Conservation (phyloP, 768 basidiomycete genomes). For the Agaricus subrufescens region DNA sequence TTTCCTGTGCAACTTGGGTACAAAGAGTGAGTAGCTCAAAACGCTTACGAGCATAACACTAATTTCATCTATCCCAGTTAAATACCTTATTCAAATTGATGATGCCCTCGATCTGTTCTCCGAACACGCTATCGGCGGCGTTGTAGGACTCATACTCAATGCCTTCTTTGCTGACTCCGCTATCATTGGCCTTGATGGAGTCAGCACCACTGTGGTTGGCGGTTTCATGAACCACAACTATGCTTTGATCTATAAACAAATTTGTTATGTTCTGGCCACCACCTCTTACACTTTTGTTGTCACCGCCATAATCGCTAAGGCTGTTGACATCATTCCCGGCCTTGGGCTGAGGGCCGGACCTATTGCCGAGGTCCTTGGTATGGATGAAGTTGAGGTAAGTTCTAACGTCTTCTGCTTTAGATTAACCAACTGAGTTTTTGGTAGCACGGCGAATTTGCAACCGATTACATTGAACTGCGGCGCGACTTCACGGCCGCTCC, state of each 20-base stretch:
- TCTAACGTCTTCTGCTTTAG: background rate
- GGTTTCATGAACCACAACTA: conserved; percentile 76
- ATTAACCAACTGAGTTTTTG: background rate
- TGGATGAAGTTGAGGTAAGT: conserved; percentile 69
- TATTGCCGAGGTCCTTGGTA: conserved; percentile 56
- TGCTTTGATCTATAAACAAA: conserved; percentile 77
- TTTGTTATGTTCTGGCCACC: conserved; percentile 57
- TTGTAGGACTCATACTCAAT: conserved; percentile 68
- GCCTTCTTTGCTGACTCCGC: conserved; percentile 68
- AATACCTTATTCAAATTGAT: conserved; percentile 67
- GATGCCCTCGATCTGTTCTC: conserved; percentile 93
- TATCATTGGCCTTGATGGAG: conserved; percentile 66
- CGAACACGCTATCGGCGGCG: conserved; percentile 83
- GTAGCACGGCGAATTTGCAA: conserved; percentile 67
- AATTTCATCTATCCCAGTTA: conserved; percentile 39
- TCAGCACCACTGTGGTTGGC: conserved; percentile 46
- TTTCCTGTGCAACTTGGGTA: conserved; percentile 75
- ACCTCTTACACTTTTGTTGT: conserved; percentile 57
- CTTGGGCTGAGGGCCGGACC: conserved; percentile 47
- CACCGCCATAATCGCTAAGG: conserved; percentile 58
- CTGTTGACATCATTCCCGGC: conserved; percentile 53
- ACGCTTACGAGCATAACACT: background rate
- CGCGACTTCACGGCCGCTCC: conserved; percentile 57
- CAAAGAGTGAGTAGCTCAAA: conserved; percentile 51
- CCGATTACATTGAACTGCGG: conserved; percentile 65